Base-by-base conservation (phyloP, 2,329 filamentous ascomycete species). In the Lachnellula arida region DNA sequence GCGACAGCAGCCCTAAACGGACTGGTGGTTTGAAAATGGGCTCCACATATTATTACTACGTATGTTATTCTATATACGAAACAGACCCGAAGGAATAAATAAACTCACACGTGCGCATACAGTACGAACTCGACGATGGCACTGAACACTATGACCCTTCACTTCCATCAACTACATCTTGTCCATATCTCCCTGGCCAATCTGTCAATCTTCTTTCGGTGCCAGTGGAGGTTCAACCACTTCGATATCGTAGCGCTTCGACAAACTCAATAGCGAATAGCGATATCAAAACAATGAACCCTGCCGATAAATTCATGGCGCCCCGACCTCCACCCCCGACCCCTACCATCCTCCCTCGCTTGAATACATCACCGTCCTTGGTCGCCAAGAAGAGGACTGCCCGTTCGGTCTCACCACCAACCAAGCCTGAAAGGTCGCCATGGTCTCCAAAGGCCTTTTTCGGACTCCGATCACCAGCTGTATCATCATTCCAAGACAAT, bases 21-120 rank as follows among this genome's bases (percentile, higher is more conserved):
- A 82, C 82, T 63, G 91, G 91, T 56, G 92, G 88, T 51, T 79
- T 97, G 61, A 94, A 88, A 72, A 96, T 96, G 89, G 92, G 92
- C 46, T 85, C 88, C 58, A 94, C 87, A 15, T 97, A 97, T 73
- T 97, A 93, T 81, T 97, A 96, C 78, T 97, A 94, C 74, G 91
- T 95, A 77, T 74, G 88, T 79, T 46, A 48, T 60, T 59, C 46
- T 55, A 63, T 60, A 54, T 59, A 58, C 35, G 55, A 63, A 60
- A 68, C 71, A 72, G 52, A 73, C 9, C 12, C 19, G 23, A 54
- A 51, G 37, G 37, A 62, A 51, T 56, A 39, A 60, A 54, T 53
- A 54, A 32, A 46, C 53, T 56, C n/a, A 63, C 50, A 56, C 42
- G 60, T 52, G 54, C 60, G 19, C 44, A 61, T 61, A 60, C 70